Conservation (phyloP, 345 rosid genomes). For the Camelina neglecta region DNA sequence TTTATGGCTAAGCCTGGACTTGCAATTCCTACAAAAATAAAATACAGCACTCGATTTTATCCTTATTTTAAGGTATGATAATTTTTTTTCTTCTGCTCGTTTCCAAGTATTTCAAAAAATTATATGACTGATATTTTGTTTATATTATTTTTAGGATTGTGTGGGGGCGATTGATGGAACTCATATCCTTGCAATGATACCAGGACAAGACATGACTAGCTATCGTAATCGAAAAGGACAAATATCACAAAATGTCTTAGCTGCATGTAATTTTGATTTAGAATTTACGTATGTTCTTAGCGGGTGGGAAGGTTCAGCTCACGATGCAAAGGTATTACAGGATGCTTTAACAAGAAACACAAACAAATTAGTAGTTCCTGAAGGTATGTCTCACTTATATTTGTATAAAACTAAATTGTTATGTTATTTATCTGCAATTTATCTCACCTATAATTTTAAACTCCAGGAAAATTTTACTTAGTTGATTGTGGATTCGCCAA, state of each 20-base stretch:
- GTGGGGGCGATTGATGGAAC: too few relatives aligned
- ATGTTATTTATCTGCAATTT: not conserved
- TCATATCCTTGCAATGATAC: too few relatives aligned
- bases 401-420: not conserved
- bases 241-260: not conserved
- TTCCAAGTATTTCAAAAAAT: too few relatives aligned
- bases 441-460: not conserved
- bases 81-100: too few relatives aligned
- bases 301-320: not conserved
- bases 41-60: too few relatives aligned
- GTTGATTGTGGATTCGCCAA: conserved; percentile 13
- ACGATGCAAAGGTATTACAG: not conserved
- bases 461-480: conserved; percentile 4
- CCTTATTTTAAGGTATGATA: too few relatives aligned
- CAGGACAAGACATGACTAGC: too few relatives aligned
- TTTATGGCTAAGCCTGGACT: conserved; percentile 8
- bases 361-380: not conserved
- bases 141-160: too few relatives aligned
- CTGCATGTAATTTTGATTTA: conserved; percentile 24
- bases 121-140: too few relatives aligned
- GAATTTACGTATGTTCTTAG: conserved; percentile 5
- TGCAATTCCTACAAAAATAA: not conserved
- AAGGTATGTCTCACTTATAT: not conserved
- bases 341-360: conserved; percentile 3
- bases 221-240: too few relatives aligned